Evolutionary conservation across 768 basidiomycete genomes (phyloP).

Genomic region (Suillus bovinus): DNA sequence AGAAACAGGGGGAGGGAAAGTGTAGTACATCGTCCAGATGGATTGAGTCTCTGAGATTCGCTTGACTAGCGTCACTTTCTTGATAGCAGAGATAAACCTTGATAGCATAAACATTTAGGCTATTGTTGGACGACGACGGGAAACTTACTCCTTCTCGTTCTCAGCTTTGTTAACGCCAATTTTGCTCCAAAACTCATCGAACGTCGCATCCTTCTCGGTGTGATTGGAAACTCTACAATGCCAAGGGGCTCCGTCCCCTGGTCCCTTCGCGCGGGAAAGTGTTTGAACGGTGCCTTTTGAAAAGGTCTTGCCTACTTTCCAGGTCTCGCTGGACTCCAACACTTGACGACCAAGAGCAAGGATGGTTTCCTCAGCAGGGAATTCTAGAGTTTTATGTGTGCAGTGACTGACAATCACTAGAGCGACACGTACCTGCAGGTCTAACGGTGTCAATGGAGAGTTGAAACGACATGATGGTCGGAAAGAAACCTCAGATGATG

Average conservation of each 20-base stretch:
- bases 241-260: conserved; percentile 63
- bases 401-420: background rate
- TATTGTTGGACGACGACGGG: background rate
- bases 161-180: conserved; percentile 64
- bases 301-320: conserved; percentile 71
- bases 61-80: conserved; percentile 63
- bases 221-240: conserved; percentile 70
- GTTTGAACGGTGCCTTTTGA: conserved; percentile 57
- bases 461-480: conserved; percentile 32
- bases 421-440: conserved; percentile 34
- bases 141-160: conserved; percentile 66
- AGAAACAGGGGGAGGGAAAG: conserved; percentile 67
- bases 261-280: conserved; percentile 48
- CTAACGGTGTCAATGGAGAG: conserved; percentile 43
- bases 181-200: conserved; percentile 73
- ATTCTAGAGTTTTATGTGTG: conserved; percentile 38
- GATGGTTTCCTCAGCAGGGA: conserved; percentile 61
- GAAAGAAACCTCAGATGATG: conserved; percentile 9
- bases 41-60: conserved; percentile 60
- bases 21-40: conserved; percentile 76
- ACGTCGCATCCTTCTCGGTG: conserved; percentile 61
- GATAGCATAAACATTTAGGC: conserved; percentile 1
- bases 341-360: conserved; percentile 54
- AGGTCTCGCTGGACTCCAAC: conserved; percentile 54
- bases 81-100: conserved; percentile 68